Conservation (phyloP, 805 yeast species). For the Metschnikowia shivogae region DNA sequence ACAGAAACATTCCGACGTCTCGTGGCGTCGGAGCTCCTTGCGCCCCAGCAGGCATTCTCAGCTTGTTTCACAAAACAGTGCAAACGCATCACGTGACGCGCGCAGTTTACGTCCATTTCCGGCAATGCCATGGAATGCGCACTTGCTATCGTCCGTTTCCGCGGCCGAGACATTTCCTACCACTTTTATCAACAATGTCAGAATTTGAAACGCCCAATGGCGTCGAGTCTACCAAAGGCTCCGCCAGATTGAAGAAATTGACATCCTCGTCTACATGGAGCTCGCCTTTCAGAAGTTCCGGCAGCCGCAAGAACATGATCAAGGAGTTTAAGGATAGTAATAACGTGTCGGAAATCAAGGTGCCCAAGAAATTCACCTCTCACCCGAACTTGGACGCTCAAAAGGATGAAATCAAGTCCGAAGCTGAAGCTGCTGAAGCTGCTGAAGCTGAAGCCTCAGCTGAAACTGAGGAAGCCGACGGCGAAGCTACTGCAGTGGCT, state of each 20-base stretch:
- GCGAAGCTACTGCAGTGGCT: background rate
- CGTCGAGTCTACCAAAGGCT: slow-evolving; percentile 11
- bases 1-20: no score
- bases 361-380: slow-evolving; percentile 38
- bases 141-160: no score
- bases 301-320: slow-evolving; percentile 27
- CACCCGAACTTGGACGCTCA: slow-evolving; percentile 38
- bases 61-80: no score
- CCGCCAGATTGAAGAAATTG: slow-evolving; percentile 18
- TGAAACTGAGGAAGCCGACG: background rate
- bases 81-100: no score
- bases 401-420: slow-evolving; percentile 7
- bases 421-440: slow-evolving; percentile 4
- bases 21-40: no score
- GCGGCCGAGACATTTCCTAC: background rate
- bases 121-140: no score
- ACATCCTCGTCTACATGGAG: slow-evolving; percentile 34
- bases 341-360: slow-evolving; percentile 29
- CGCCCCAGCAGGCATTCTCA: no score
- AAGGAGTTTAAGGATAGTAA: slow-evolving; percentile 35
- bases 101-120: no score
- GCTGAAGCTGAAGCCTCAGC: slow-evolving; percentile 4
- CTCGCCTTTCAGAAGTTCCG: slow-evolving; percentile 37
- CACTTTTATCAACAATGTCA: slow-evolving; percentile 8
- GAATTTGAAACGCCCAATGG: slow-evolving; percentile 8